Conservation (phyloP, 139 green algal species). For the Auxenochlorella pyrenoidosa region DNA sequence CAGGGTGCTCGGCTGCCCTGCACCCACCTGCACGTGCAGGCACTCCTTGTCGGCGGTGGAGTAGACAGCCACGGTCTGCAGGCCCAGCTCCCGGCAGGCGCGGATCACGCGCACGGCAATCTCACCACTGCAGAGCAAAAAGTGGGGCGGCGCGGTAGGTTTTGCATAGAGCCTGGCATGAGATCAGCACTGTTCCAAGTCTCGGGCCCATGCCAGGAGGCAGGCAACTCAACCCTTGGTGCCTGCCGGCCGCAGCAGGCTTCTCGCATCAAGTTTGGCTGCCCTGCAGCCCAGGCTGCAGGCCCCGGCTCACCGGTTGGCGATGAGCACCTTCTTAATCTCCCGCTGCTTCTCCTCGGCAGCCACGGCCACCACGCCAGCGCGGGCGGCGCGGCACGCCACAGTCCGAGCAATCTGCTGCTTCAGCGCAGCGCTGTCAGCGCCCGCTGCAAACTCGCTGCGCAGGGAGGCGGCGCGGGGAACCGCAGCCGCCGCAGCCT, state of each 20-base stretch:
- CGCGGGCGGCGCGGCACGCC: background rate
- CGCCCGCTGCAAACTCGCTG: conserved; percentile 27
- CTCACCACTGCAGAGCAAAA: conserved; percentile 63
- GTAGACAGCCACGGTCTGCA: conserved; percentile 93
- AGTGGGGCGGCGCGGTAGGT: no score
- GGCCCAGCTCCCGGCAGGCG: conserved; percentile 92
- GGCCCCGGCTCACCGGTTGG: conserved; percentile 68
- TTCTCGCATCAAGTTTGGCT: no score
- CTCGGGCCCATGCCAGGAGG: no score
- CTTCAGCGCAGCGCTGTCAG: background rate
- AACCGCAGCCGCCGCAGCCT: background rate
- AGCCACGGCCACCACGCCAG: background rate
- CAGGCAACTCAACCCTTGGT: no score
- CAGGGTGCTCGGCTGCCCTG: no score
- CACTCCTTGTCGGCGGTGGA: conserved; percentile 88
- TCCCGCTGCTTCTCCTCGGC: background rate
- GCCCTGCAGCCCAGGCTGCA: no score
- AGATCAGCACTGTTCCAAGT: no score
- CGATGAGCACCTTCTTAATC: conserved; percentile 86
- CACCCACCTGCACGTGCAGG: conserved; percentile 83
- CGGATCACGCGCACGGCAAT: conserved; percentile 95
- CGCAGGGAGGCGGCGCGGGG: conserved; percentile 9
- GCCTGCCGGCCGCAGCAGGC: no score
- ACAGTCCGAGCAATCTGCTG: background rate
- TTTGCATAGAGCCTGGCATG: no score